Percentiles rank a stretch among this genome's conserved stretches.
Evolutionary conservation across 805 yeast species (phyloP).

Genomic region (Candida schatavii): DNA sequence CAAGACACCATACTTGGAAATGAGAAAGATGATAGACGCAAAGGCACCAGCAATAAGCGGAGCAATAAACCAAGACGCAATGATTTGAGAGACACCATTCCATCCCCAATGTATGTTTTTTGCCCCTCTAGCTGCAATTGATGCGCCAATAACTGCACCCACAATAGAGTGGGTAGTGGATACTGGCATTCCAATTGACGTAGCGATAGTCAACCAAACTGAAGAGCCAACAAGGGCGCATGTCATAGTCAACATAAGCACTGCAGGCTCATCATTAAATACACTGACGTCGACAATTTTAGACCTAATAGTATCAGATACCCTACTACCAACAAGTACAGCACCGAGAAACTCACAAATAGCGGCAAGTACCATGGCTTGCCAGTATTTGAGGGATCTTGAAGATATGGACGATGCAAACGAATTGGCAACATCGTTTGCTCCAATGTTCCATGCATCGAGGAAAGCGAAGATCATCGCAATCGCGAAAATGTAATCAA

Average conservation of each 20-base stretch:
- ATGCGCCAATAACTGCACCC: constrained; percentile 73
- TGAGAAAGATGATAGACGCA: constrained; percentile 55
- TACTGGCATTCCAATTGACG: constrained; percentile 70
- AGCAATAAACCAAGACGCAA: constrained; percentile 80
- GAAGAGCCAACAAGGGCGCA: constrained; percentile 76
- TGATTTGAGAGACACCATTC: constrained; percentile 67
- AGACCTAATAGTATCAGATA: constrained; percentile 67
- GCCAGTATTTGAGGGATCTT: constrained; percentile 65
- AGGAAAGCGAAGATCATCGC: constrained; percentile 69
- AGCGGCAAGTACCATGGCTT: constrained; percentile 71
- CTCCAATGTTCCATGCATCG: constrained; percentile 80
- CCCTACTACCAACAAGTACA: constrained; percentile 68
- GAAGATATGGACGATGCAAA: constrained; percentile 76
- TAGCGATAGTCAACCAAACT: constrained; percentile 65
- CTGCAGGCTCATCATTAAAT: constrained; percentile 58
- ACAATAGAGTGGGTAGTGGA: constrained; percentile 79
- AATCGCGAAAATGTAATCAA: constrained; percentile 69
- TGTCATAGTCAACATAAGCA: constrained; percentile 71
- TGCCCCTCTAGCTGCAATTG: constrained; percentile 70
- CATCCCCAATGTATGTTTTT: constrained; percentile 69
- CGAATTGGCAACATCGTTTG: constrained; percentile 80
- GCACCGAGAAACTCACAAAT: constrained; percentile 76
- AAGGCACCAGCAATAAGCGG: constrained; percentile 67
- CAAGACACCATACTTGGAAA: constrained; percentile 59
- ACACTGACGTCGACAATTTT: constrained; percentile 54